A percentile compares a stretch with the other conserved stretches of the same genome.
Conservation (phyloP, 2,329 filamentous ascomycete species). For the Zymoseptoria tritici region DNA sequence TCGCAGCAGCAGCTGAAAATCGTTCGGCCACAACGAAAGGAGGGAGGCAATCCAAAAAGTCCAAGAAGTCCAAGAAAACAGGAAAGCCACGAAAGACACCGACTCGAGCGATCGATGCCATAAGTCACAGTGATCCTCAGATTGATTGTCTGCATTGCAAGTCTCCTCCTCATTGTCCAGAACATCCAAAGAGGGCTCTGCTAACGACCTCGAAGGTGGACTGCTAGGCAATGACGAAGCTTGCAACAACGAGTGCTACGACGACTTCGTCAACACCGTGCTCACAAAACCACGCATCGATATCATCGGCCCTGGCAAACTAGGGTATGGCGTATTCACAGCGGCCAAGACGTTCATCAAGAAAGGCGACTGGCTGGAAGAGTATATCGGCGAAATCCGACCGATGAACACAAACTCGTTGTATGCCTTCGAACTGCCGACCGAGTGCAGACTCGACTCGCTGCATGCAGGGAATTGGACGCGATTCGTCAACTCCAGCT, state of each 20-base stretch:
- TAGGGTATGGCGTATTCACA: conserved; percentile 7
- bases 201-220: neutral
- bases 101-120: neutral
- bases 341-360: conserved; percentile 1
- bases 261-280: neutral
- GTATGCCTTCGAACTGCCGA: neutral
- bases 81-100: neutral
- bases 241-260: neutral
- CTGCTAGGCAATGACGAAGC: neutral
- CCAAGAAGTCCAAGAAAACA: neutral
- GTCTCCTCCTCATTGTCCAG: neutral
- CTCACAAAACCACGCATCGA: conserved; percentile 1
- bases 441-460: conserved; percentile 2
- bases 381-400: conserved; percentile 8
- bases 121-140: neutral
- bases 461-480: conserved; percentile 7
- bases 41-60: neutral
- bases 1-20: neutral
- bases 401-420: neutral
- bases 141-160: neutral
- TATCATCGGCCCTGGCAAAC: conserved; percentile 1
- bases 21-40: neutral
- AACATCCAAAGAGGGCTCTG: neutral
- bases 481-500: conserved; percentile 9
- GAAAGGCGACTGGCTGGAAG: conserved; percentile 6